These are phyloP conservation scores for Chlamydomonas applanata DNA, from an alignment of 139 green algal genomes.

Conservation along the genomic window DNA sequence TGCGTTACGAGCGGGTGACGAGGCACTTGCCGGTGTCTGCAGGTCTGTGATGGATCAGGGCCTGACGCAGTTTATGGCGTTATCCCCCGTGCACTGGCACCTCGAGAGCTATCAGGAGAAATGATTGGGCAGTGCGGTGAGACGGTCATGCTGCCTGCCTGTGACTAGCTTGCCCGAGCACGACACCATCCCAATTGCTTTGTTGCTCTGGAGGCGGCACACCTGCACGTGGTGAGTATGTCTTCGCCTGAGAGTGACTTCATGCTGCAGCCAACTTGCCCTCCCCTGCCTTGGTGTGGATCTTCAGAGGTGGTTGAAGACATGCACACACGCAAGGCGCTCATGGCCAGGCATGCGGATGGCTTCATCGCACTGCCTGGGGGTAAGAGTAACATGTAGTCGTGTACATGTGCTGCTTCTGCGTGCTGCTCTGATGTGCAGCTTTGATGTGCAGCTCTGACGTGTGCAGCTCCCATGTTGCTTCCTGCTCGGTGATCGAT, in stretches of 20 bases:
- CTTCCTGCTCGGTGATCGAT: background rate
- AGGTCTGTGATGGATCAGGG: background rate
- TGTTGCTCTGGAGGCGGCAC: no score
- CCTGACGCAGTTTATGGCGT: background rate
- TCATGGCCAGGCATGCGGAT: slow-evolving; percentile 76
- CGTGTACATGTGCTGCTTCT: background rate
- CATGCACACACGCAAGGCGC: slow-evolving; percentile 80
- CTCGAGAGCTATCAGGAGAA: slow-evolving; percentile 28
- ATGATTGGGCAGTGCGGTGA: slow-evolving; percentile 27
- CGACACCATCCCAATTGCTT: no score
- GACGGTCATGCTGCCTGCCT: no score
- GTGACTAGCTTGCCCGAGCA: no score
- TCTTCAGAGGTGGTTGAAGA: slow-evolving; percentile 52
- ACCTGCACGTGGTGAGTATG: no score
- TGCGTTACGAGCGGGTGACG: no score
- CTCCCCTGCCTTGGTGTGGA: no score
- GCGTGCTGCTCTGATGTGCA: background rate
- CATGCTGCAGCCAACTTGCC: no score
- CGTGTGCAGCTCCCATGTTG: background rate
- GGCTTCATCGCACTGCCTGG: slow-evolving; percentile 83
- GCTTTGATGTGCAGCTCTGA: no score
- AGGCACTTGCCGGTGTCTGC: background rate
- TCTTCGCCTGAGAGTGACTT: no score
- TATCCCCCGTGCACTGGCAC: background rate
- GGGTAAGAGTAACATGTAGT: background rate